These are phyloP conservation scores for Pleurotus tuber-regium DNA, from an alignment of 768 basidiomycete species.

Conservation along the genomic window DNA sequence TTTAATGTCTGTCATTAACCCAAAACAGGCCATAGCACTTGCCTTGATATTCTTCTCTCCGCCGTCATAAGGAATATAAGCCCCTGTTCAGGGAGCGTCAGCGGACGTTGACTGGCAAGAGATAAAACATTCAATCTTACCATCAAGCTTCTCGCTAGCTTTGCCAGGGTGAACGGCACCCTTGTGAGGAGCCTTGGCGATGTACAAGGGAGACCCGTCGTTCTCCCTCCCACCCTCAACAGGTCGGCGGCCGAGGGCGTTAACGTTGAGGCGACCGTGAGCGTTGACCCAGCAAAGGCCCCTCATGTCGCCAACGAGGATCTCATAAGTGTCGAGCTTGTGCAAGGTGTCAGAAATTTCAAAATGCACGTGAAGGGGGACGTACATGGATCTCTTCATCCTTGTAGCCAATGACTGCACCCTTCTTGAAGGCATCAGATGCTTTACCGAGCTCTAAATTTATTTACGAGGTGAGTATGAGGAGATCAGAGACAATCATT, in stretches of 20 bases:
- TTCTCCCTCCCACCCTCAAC: constrained; percentile 70
- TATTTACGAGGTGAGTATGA: no score
- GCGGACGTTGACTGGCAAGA: not conserved
- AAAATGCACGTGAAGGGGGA: not conserved
- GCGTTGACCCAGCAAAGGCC: constrained; percentile 58
- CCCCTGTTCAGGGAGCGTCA: constrained; percentile 31
- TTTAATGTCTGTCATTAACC: not conserved
- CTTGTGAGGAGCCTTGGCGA: constrained; percentile 56
- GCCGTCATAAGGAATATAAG: constrained; percentile 48
- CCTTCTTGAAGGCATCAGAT: constrained; percentile 52
- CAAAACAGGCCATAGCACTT: not conserved
- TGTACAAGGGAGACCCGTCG: constrained; percentile 57
- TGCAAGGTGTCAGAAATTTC: not conserved
- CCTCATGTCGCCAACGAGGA: constrained; percentile 61
- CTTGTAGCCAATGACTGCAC: constrained; percentile 61
- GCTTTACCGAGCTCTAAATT: constrained; percentile 67
- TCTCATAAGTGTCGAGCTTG: constrained; percentile 61
- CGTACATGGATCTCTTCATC: constrained; percentile 58
- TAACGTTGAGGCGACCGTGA: constrained; percentile 43
- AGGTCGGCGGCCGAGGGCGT: constrained; percentile 42
- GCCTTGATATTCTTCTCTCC: constrained; percentile 9
- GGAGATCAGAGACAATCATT: no score
- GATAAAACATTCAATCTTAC: constrained; percentile 24
- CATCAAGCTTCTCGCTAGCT: constrained; percentile 50
- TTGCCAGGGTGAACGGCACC: constrained; percentile 62